Conservation (phyloP, 371 early-diverging fungal species). For the Mucor velutinosus region DNA sequence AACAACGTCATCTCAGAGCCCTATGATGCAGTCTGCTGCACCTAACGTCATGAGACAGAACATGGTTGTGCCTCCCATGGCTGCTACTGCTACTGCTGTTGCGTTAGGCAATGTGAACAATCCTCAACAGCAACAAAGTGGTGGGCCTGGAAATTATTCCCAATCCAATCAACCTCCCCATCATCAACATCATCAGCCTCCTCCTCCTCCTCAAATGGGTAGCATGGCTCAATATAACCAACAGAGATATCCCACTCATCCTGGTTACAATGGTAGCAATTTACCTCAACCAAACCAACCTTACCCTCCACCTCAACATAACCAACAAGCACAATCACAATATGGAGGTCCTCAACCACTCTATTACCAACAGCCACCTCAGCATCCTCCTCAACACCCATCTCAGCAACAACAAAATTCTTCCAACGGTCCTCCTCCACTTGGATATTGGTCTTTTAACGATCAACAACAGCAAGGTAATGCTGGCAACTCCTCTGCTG, state of each 20-base stretch:
- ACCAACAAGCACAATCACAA: neutral
- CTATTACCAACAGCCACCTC: neutral
- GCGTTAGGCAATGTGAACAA: neutral
- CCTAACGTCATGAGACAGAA: slow-evolving; percentile 7
- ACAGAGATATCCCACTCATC: slow-evolving; percentile 8
- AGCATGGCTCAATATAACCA: slow-evolving; percentile 2
- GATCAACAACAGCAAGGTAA: slow-evolving; percentile 7
- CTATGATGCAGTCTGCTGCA: slow-evolving; percentile 14
- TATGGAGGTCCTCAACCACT: slow-evolving; percentile 9
- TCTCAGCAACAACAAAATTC: neutral
- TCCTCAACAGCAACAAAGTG: neutral
- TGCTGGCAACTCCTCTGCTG: neutral
- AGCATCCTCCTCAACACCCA: neutral
- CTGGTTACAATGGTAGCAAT: neutral
- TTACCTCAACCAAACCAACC: neutral
- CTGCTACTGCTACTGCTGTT: neutral
- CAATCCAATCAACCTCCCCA: neutral
- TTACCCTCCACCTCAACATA: slow-evolving; percentile 5
- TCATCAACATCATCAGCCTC: neutral
- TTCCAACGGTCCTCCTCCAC: neutral
- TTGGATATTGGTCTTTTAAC: slow-evolving; percentile 7
- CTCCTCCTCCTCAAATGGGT: neutral
- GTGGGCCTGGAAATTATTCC: neutral
- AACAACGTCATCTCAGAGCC: slow-evolving; percentile 8
- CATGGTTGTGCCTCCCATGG: neutral